Evolutionary conservation across 495 filamentous ascomycete species (phyloP).

Genomic region (Jackrogersella multiformis): DNA sequence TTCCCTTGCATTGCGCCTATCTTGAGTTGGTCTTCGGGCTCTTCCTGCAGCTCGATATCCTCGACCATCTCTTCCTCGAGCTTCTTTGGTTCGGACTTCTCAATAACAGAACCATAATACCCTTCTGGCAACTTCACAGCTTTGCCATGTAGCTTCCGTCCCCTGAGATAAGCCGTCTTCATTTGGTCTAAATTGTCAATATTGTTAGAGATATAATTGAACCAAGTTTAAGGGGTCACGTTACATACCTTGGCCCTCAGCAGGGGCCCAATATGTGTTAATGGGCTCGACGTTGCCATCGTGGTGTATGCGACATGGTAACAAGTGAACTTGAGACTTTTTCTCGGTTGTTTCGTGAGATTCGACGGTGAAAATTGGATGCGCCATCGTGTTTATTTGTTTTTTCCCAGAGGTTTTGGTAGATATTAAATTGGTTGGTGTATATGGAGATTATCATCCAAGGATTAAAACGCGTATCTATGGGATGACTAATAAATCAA

Average conservation of each 20-base stretch:
- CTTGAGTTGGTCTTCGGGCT: conserved; percentile 58
- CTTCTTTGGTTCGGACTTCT: conserved; percentile 46
- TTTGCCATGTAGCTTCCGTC: conserved; percentile 79
- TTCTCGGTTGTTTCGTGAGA: conserved; percentile 28
- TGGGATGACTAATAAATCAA: conserved; percentile 23
- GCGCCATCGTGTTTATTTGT: conserved; percentile 23
- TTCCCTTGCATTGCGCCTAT: conserved; percentile 68
- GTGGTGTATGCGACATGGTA: conserved; percentile 86
- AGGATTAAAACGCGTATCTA: conserved; percentile 12
- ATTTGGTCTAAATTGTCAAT: conserved; percentile 50
- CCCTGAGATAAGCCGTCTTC: conserved; percentile 78
- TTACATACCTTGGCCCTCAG: conserved; percentile 46
- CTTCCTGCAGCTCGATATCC: conserved; percentile 52
- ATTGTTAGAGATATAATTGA: conserved; percentile 3
- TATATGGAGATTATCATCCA: background rate
- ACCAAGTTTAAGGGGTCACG: background rate
- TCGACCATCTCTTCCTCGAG: conserved; percentile 39
- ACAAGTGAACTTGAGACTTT: conserved; percentile 75
- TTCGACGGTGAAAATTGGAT: conserved; percentile 24
- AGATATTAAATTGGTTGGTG: background rate
- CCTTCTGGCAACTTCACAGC: conserved; percentile 73
- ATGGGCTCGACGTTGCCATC: conserved; percentile 73
- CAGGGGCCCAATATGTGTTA: conserved; percentile 76
- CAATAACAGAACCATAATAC: conserved; percentile 70
- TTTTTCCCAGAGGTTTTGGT: background rate